These are phyloP conservation scores for Gamarada debralockiae DNA, from an alignment of 495 filamentous ascomycete species.

Conservation along the genomic window DNA sequence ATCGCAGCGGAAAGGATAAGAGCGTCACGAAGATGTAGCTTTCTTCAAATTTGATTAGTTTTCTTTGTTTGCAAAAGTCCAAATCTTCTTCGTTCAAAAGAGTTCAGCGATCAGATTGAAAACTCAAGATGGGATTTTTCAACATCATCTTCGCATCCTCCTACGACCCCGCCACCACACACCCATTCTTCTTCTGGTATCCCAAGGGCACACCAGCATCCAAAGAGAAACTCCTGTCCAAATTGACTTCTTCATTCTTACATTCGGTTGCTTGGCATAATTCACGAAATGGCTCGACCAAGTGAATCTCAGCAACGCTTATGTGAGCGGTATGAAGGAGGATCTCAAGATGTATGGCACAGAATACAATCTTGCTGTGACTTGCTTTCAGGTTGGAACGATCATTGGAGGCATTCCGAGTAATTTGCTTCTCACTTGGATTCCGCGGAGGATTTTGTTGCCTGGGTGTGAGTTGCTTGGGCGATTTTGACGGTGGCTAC, in stretches of 20 bases:
- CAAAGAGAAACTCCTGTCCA: slow-evolving; percentile 54
- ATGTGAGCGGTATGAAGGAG: slow-evolving; percentile 61
- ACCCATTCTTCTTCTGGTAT: slow-evolving; percentile 9
- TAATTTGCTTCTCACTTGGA: slow-evolving; percentile 51
- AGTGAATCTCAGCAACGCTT: slow-evolving; percentile 57
- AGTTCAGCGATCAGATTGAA: too few species aligned
- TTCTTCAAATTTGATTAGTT: too few species aligned
- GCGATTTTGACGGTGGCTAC: too few species aligned
- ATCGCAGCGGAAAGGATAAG: too few species aligned
- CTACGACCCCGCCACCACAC: not conserved
- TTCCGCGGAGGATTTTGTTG: slow-evolving; percentile 56
- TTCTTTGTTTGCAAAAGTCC: too few species aligned
- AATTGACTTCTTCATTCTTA: slow-evolving; percentile 53
- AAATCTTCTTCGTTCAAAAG: too few species aligned
- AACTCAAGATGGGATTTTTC: not conserved
- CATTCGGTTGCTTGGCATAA: slow-evolving; percentile 50
- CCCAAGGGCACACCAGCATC: slow-evolving; percentile 26
- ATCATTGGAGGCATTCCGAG: slow-evolving; percentile 54
- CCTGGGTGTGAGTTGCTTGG: slow-evolving; percentile 40
- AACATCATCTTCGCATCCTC: not conserved
- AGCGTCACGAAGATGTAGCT: too few species aligned
- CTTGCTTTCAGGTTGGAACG: slow-evolving; percentile 38
- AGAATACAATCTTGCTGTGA: slow-evolving; percentile 55
- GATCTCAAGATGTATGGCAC: slow-evolving; percentile 52
- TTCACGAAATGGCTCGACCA: slow-evolving; percentile 61